Conservation (phyloP, 2,329 filamentous ascomycete genomes). For the Paecilomyces variotii region DNA sequence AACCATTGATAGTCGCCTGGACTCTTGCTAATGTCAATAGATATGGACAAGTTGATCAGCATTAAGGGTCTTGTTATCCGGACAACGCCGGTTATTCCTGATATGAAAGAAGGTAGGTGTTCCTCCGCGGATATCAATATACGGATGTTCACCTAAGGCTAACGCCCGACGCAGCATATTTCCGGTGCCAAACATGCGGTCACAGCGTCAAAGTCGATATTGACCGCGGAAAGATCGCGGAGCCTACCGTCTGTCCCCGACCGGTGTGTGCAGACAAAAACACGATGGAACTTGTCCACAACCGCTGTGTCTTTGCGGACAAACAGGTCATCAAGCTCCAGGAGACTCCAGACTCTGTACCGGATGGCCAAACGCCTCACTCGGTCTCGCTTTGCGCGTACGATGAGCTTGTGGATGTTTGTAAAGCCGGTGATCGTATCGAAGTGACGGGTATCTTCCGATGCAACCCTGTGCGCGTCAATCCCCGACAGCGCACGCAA, state of each 20-base stretch:
- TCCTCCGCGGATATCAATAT: not conserved
- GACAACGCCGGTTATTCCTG: constrained; percentile 90
- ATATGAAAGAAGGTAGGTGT: constrained; percentile 78
- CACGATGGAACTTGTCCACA: constrained; percentile 97
- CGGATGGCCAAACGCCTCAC: constrained; percentile 92
- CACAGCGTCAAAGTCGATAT: constrained; percentile 86
- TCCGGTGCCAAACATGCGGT: constrained; percentile 88
- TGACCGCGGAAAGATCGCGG: constrained; percentile 90
- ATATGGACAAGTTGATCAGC: constrained; percentile 92
- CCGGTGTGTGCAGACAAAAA: constrained; percentile 75
- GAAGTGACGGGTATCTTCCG: constrained; percentile 96
- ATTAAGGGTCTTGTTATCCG: constrained; percentile 96
- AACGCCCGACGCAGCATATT: constrained; percentile 58
- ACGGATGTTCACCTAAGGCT: constrained; percentile 7
- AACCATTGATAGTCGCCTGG: not conserved
- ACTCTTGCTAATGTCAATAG: constrained; percentile 34
- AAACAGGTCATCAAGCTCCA: constrained; percentile 99
- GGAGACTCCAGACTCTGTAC: constrained; percentile 90
- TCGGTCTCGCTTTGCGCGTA: constrained; percentile 95
- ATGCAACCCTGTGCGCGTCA: constrained; percentile 85
- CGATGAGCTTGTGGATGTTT: constrained; percentile 93
- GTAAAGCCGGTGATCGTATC: constrained; percentile 93
- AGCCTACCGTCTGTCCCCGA: constrained; percentile 84
- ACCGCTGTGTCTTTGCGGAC: constrained; percentile 87
- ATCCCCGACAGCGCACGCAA: constrained; percentile 82